Evolutionary conservation across 768 basidiomycete species (phyloP).

Genomic region (Filobasidium floriforme): DNA sequence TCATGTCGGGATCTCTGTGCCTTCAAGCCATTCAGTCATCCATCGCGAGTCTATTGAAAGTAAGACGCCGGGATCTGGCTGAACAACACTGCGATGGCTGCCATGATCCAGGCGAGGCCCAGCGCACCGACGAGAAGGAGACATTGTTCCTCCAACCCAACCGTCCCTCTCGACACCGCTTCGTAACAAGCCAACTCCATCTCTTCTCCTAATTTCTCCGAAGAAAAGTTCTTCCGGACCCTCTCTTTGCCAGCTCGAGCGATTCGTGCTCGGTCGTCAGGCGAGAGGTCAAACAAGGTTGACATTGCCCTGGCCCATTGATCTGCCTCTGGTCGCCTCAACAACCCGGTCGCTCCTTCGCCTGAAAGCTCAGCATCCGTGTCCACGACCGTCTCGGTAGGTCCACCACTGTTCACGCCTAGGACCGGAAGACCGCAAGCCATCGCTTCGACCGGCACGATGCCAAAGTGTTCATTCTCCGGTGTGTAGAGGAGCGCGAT

Average conservation of each 20-base stretch:
- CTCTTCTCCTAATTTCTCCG: constrained; percentile 50
- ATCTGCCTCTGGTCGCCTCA: constrained; percentile 56
- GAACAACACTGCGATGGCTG: constrained; percentile 8
- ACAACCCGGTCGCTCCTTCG: constrained; percentile 65
- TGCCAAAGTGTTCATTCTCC: constrained; percentile 91
- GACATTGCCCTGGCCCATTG: constrained; percentile 65
- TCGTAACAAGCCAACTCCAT: constrained; percentile 37
- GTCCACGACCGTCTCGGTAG: constrained; percentile 74
- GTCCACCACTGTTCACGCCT: constrained; percentile 76
- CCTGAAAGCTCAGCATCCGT: constrained; percentile 29
- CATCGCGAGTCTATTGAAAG: not conserved
- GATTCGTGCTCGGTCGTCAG: constrained; percentile 51
- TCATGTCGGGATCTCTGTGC: not conserved
- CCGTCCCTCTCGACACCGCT: constrained; percentile 28
- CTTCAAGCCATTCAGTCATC: not conserved
- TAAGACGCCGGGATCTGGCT: not conserved
- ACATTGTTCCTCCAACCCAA: constrained; percentile 15
- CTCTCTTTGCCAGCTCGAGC: constrained; percentile 55
- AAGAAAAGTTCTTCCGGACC: constrained; percentile 62
- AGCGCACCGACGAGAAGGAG: constrained; percentile 16
- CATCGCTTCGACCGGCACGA: constrained; percentile 93
- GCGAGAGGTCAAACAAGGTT: constrained; percentile 50
- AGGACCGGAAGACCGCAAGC: constrained; percentile 80
- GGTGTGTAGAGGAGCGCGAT: constrained; percentile 84
- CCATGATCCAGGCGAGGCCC: constrained; percentile 8